A percentile compares a stretch with the other conserved stretches of the same genome.
Evolutionary conservation across 2,329 filamentous ascomycete species (phyloP).

Genomic region (Ascochyta fabae): DNA sequence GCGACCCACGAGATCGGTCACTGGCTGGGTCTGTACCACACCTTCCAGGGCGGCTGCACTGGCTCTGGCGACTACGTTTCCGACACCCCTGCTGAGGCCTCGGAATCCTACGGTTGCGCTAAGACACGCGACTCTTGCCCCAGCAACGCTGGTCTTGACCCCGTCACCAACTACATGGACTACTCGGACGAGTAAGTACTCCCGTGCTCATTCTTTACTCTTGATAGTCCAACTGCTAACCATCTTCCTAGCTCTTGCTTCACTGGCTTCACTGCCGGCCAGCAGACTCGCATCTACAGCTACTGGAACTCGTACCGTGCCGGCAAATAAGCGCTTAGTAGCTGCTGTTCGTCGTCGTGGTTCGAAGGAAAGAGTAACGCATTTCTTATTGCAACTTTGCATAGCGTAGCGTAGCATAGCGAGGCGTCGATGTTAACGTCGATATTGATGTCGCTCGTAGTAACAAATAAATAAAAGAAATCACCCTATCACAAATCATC

Average conservation of each 20-base stretch:
- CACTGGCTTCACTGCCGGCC: conserved; percentile 36
- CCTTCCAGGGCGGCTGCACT: conserved; percentile 39
- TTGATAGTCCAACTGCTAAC: background rate
- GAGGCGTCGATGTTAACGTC: background rate
- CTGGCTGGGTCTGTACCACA: conserved; percentile 42
- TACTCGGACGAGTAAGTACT: conserved; percentile 34
- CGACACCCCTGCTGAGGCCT: conserved; percentile 34
- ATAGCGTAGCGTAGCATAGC: background rate
- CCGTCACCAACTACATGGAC: conserved; percentile 47
- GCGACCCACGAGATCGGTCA: conserved; percentile 44
- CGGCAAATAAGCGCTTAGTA: conserved; percentile 21
- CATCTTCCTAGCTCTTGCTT: conserved; percentile 21
- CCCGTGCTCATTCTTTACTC: background rate
- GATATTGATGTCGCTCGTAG: too few relatives aligned
- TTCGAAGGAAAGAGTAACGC: background rate
- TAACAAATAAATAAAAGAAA: too few relatives aligned
- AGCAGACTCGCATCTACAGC: conserved; percentile 33
- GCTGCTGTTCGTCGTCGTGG: conserved; percentile 3
- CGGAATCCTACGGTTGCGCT: conserved; percentile 32
- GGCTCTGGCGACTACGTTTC: conserved; percentile 34
- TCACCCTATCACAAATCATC: too few relatives aligned
- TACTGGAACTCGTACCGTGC: conserved; percentile 20
- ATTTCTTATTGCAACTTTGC: background rate
- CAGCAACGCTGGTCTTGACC: conserved; percentile 32
- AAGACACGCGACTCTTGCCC: conserved; percentile 37